Evolutionary conservation across 2,329 filamentous ascomycete genomes (phyloP).

Genomic region (Curvularia sp.): DNA sequence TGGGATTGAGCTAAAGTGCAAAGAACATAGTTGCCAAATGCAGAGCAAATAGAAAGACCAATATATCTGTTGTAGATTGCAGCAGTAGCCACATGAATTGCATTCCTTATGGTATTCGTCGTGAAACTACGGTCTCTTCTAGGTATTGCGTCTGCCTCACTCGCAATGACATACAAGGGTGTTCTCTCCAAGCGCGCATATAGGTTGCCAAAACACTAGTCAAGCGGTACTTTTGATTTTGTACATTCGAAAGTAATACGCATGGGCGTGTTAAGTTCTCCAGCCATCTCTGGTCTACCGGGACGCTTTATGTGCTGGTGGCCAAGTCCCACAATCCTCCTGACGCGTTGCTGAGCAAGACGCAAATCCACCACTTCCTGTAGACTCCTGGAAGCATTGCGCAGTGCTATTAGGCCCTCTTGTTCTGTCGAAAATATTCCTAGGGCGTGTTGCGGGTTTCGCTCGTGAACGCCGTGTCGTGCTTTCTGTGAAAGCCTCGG

Average conservation of each 20-base stretch:
- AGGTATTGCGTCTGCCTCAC: not conserved
- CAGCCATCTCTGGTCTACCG: not conserved
- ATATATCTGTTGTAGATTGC: not conserved
- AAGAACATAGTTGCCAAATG: not conserved
- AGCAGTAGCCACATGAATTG: not conserved
- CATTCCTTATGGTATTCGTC: not conserved
- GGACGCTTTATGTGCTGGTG: not conserved
- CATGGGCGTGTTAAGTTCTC: not conserved
- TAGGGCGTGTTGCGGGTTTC: not conserved
- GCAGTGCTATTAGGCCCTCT: not conserved
- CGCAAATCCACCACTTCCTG: not conserved
- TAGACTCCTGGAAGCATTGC: not conserved
- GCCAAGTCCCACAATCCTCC: not conserved
- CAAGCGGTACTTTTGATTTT: not conserved
- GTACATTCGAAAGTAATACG: not conserved
- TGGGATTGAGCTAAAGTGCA: not conserved
- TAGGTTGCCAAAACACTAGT: not conserved
- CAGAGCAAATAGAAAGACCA: not conserved
- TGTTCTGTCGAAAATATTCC: not conserved
- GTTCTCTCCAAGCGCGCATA: not conserved
- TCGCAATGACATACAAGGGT: not conserved
- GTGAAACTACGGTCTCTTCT: not conserved
- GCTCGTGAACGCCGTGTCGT: constrained; percentile 7
- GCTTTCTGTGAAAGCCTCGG: constrained; percentile 12
- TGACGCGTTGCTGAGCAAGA: not conserved